Evolutionary conservation across 2,329 filamentous ascomycete species (phyloP).

Genomic region (Paecilomyces sp.): DNA sequence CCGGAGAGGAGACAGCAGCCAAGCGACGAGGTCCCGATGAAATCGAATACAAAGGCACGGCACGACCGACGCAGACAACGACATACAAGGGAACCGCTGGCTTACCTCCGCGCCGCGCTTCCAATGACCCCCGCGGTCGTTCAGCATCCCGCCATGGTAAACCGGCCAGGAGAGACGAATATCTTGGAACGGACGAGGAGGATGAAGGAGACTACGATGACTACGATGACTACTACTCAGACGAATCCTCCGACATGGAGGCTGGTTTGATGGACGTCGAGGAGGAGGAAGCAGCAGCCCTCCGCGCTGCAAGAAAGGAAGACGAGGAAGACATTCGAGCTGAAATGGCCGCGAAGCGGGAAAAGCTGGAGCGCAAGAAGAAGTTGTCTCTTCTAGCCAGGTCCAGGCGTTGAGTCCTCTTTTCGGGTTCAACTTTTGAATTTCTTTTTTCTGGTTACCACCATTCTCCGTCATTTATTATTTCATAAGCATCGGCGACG

Average conservation of each 20-base stretch:
- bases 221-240: constrained; percentile 37
- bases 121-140: constrained; percentile 18
- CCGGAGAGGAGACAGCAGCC: constrained; percentile 11
- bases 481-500: constrained; percentile 18
- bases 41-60: constrained; percentile 32
- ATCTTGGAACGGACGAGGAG: constrained; percentile 42
- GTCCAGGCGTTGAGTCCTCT: constrained; percentile 16
- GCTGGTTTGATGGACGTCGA: constrained; percentile 41
- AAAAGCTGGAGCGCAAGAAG: constrained; percentile 40
- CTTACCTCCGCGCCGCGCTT: constrained; percentile 19
- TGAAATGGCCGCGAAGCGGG: constrained; percentile 39
- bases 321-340: constrained; percentile 39
- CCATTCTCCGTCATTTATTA: background rate
- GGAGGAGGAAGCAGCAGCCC: constrained; percentile 36
- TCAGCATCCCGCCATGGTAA: constrained; percentile 16
- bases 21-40: constrained; percentile 27
- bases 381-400: constrained; percentile 33
- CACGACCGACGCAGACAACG: constrained; percentile 19
- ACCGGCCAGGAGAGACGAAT: constrained; percentile 30
- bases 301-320: constrained; percentile 35
- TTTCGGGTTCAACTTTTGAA: constrained; percentile 2
- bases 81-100: constrained; percentile 38
- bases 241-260: constrained; percentile 45
- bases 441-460: constrained; percentile 2
- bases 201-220: constrained; percentile 37